Evolutionary conservation across 2,329 filamentous ascomycete species (phyloP).

Genomic region (Pyrenochaeta sp.): DNA sequence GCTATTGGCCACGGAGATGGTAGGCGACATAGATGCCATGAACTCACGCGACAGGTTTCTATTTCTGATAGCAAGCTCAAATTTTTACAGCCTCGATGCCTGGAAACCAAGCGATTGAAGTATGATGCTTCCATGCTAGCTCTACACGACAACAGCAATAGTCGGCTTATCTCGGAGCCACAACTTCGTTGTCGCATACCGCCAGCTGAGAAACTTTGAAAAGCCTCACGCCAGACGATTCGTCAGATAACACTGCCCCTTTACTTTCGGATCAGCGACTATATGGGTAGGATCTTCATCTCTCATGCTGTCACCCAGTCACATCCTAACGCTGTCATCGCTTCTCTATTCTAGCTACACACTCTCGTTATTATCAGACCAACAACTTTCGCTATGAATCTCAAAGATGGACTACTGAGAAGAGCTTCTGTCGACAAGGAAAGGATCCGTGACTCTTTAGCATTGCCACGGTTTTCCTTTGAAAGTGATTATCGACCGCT

Average conservation of each 20-base stretch:
- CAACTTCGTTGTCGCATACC: neutral
- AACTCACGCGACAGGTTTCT: conserved; percentile 9
- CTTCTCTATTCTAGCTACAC: neutral
- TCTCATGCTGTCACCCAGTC: neutral
- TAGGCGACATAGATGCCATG: conserved; percentile 4
- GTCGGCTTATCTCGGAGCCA: conserved; percentile 8
- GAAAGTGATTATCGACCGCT: conserved; percentile 24
- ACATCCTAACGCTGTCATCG: neutral
- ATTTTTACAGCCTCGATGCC: neutral
- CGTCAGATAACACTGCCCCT: conserved; percentile 24
- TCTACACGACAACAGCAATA: neutral
- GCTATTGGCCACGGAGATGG: conserved; percentile 9
- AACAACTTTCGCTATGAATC: conserved; percentile 17
- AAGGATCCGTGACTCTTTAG: conserved; percentile 7
- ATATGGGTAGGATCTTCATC: conserved; percentile 2
- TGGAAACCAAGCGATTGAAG: neutral
- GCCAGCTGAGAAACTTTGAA: conserved; percentile 1
- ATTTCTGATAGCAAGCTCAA: conserved; percentile 7
- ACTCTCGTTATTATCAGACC: conserved; percentile 6
- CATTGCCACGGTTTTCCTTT: conserved; percentile 29
- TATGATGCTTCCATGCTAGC: neutral
- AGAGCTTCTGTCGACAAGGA: conserved; percentile 12
- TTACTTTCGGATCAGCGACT: neutral
- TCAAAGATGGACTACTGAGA: conserved; percentile 21
- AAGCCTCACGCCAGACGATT: conserved; percentile 15